phyloP scores from a whole-genome alignment of 1,139 yeast species.

The Yamadazyma diospyri region DNA sequence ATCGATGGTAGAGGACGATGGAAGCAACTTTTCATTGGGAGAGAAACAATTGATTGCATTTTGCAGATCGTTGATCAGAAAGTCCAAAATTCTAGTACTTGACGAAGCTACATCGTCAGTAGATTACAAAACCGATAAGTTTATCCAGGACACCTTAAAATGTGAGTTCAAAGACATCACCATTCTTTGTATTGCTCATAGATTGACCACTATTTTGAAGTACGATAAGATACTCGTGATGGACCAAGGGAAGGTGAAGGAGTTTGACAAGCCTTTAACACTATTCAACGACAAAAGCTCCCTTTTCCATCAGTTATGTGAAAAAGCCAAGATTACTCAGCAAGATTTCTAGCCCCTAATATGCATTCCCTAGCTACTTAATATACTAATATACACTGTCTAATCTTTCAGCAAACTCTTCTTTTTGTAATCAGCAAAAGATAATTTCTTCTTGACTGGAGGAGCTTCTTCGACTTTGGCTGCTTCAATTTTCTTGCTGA shows the following conservation, averaged over 20 bases:
- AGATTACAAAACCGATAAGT: conserved; percentile 52
- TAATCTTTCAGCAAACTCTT: conserved; percentile 44
- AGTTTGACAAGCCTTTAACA: conserved; percentile 45
- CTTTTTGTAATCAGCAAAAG: conserved; percentile 80
- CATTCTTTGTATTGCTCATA: conserved; percentile 22
- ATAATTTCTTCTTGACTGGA: conserved; percentile 58
- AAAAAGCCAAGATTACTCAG: conserved; percentile 23
- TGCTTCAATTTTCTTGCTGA: conserved; percentile 7
- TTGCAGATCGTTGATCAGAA: conserved; percentile 49
- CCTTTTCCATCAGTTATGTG: conserved; percentile 36
- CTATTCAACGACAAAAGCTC: conserved; percentile 35
- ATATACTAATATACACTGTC: conserved; percentile 3
- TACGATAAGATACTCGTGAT: conserved; percentile 40
- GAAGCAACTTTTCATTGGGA: conserved; percentile 51
- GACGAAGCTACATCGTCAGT: conserved; percentile 60
- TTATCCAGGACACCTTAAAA: conserved; percentile 39
- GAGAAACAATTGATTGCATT: conserved; percentile 53
- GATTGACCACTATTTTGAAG: conserved; percentile 36
- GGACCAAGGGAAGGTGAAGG: conserved; percentile 48
- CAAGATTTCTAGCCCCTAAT: conserved; percentile 8
- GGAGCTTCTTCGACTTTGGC: conserved; percentile 12
- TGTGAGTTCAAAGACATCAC: conserved; percentile 13
- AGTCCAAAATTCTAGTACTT: conserved; percentile 46
- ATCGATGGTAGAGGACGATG: conserved; percentile 48
- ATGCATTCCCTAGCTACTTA: conserved; percentile 1